These are phyloP conservation scores for Dothideomycetes sp. DNA, from an alignment of 2,329 filamentous ascomycete species.

Conservation along the genomic window DNA sequence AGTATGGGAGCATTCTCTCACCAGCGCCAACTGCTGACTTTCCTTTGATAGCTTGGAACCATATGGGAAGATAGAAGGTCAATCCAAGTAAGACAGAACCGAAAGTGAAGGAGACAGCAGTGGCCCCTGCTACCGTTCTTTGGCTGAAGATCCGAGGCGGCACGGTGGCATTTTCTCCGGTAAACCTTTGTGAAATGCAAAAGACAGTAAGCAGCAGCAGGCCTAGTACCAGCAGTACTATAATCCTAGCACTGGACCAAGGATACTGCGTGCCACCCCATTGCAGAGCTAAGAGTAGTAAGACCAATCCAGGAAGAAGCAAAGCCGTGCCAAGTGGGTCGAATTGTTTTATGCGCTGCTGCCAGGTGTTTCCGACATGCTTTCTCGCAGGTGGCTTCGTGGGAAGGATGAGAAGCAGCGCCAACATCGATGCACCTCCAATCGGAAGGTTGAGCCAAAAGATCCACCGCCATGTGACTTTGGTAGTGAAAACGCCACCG, in stretches of 20 bases:
- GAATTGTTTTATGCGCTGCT: constrained; percentile 31
- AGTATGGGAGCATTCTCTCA: constrained; percentile 30
- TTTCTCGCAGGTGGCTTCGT: constrained; percentile 1
- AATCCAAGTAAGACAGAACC: constrained; percentile 33
- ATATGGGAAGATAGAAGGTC: constrained; percentile 21
- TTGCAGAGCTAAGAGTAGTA: constrained; percentile 32
- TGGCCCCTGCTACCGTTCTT: constrained; percentile 17
- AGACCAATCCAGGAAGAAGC: constrained; percentile 17
- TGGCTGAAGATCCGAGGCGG: constrained; percentile 17
- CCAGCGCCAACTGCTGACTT: constrained; percentile 27
- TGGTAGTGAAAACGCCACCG: constrained; percentile 39
- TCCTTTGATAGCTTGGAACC: constrained; percentile 31
- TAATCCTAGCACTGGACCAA: constrained; percentile 16
- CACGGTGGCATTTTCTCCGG: constrained; percentile 15
- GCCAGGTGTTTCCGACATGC: constrained; percentile 14
- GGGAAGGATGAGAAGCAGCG: constrained; percentile 26
- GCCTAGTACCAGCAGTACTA: constrained; percentile 4
- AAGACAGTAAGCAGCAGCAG: constrained; percentile 4
- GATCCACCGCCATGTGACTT: constrained; percentile 37
- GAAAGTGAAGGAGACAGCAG: constrained; percentile 20
- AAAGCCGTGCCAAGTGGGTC: constrained; percentile 19
- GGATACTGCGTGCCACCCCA: constrained; percentile 32
- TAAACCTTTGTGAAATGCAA: constrained; percentile 1
- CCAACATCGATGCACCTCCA: constrained; percentile 25
- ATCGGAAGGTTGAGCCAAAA: constrained; percentile 34